Evolutionary conservation across 805 yeast genomes (phyloP).

Genomic region (Kuraishia piskuri): DNA sequence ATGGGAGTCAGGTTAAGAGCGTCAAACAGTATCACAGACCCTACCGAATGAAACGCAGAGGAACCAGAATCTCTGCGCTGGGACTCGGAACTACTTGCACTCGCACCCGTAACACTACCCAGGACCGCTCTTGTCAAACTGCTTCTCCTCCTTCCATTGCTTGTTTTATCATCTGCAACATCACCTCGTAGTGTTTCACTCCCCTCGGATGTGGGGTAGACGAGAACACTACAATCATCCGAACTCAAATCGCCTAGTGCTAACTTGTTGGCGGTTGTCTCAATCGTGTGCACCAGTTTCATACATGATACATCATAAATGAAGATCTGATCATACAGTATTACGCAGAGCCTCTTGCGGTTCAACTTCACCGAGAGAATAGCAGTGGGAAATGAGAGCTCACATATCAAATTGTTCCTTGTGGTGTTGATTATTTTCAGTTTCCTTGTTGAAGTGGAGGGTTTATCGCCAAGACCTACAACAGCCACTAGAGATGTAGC

Average conservation of each 20-base stretch:
- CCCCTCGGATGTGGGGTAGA: slow-evolving; percentile 38
- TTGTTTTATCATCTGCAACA: background rate
- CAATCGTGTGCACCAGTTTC: slow-evolving; percentile 67
- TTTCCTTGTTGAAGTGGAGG: slow-evolving; percentile 67
- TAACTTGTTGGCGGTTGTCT: slow-evolving; percentile 34
- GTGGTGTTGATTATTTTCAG: slow-evolving; percentile 79
- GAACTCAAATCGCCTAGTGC: slow-evolving; percentile 24
- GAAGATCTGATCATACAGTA: slow-evolving; percentile 71
- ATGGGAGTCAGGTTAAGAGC: slow-evolving; percentile 65
- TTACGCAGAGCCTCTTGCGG: slow-evolving; percentile 72
- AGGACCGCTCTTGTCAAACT: slow-evolving; percentile 8
- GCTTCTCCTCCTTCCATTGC: slow-evolving; percentile 18
- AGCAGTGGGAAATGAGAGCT: slow-evolving; percentile 73
- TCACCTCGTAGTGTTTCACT: background rate
- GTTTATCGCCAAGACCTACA: slow-evolving; percentile 70
- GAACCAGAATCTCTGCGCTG: background rate
- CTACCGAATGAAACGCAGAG: slow-evolving; percentile 24
- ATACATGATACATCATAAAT: slow-evolving; percentile 88
- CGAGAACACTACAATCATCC: slow-evolving; percentile 39
- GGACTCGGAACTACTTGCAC: background rate
- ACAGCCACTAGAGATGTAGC: slow-evolving; percentile 80
- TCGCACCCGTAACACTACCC: background rate
- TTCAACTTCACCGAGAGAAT: slow-evolving; percentile 71
- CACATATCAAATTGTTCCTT: slow-evolving; percentile 70
- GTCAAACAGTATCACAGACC: slow-evolving; percentile 76